Conservation (phyloP, 495 filamentous ascomycete genomes). For the Haplographium delicatum region DNA sequence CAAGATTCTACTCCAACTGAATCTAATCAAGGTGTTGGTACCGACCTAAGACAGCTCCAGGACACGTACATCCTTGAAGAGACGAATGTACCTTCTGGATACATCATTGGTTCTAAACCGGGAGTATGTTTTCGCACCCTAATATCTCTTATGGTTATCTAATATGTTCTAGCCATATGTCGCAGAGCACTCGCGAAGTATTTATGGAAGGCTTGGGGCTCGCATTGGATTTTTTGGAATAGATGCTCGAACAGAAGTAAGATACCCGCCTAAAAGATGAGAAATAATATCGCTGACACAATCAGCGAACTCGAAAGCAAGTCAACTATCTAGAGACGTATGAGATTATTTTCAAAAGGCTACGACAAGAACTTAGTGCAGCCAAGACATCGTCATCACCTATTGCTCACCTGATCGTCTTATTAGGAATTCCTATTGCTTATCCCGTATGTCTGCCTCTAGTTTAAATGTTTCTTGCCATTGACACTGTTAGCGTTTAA, state of each 20-base stretch:
- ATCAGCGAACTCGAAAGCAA: slow-evolving; percentile 73
- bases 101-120: slow-evolving; percentile 69
- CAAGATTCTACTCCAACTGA: slow-evolving; percentile 48
- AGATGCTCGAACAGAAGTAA: slow-evolving; percentile 74
- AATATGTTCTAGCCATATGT: slow-evolving; percentile 53
- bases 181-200: slow-evolving; percentile 68
- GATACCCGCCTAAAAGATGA: slow-evolving; percentile 6
- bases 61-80: slow-evolving; percentile 62
- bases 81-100: slow-evolving; percentile 60
- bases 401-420: slow-evolving; percentile 77
- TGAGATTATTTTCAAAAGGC: slow-evolving; percentile 67
- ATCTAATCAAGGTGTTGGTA: slow-evolving; percentile 40
- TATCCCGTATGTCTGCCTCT: slow-evolving; percentile 56
- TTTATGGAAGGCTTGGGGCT: slow-evolving; percentile 80
- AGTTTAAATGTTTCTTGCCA: background rate
- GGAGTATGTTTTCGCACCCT: slow-evolving; percentile 36
- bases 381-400: slow-evolving; percentile 45
- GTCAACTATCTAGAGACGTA: slow-evolving; percentile 92
- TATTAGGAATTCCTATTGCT: slow-evolving; percentile 89
- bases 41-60: slow-evolving; percentile 61
- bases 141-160: slow-evolving; percentile 19
- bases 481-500: slow-evolving; percentile 53
- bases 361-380: slow-evolving; percentile 55
- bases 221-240: slow-evolving; percentile 81
- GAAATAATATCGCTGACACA: slow-evolving; percentile 5